phyloP scores from a whole-genome alignment of 2,329 filamentous ascomycete species.

The Alternaria postmessia region DNA sequence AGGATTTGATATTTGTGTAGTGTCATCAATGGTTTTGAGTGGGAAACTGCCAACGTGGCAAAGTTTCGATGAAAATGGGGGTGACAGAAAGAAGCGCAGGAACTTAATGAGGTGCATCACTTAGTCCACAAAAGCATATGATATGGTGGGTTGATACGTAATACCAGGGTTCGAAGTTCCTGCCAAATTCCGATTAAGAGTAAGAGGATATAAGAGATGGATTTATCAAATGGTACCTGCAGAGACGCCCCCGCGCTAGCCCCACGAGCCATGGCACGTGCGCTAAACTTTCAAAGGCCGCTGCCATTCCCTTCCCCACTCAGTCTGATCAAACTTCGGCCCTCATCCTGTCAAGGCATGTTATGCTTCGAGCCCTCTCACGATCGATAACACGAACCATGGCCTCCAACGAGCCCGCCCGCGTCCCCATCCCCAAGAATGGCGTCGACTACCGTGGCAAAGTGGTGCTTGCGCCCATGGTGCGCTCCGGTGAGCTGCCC shows the following conservation, averaged over 20 bases:
- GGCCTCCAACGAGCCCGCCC: slow-evolving; percentile 54
- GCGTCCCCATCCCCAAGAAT: slow-evolving; percentile 82
- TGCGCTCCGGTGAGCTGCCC: slow-evolving; percentile 93
- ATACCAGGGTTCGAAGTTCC: background rate
- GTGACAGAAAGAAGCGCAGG: too few relatives aligned
- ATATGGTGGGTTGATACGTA: background rate
- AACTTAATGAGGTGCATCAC: too few relatives aligned
- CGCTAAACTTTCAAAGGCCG: slow-evolving; percentile 19
- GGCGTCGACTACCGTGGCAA: slow-evolving; percentile 95
- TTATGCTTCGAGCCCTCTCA: slow-evolving; percentile 50
- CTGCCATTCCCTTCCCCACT: slow-evolving; percentile 9
- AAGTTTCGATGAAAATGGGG: too few relatives aligned
- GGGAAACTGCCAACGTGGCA: too few relatives aligned
- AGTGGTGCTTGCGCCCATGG: slow-evolving; percentile 96
- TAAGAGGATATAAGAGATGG: background rate
- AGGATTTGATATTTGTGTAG: too few relatives aligned
- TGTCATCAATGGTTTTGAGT: too few relatives aligned
- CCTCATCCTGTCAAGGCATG: slow-evolving; percentile 33
- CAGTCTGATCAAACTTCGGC: background rate
- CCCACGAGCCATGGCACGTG: slow-evolving; percentile 13
- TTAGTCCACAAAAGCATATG: background rate
- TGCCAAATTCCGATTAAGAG: background rate
- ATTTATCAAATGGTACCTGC: background rate
- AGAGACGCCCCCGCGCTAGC: slow-evolving; percentile 8
- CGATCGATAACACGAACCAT: slow-evolving; percentile 41